Evolutionary conservation across 208 protist species (phyloP), one percentile per base, ranked within the genome.

Genomic region (Tetramitus jugosus): DNA sequence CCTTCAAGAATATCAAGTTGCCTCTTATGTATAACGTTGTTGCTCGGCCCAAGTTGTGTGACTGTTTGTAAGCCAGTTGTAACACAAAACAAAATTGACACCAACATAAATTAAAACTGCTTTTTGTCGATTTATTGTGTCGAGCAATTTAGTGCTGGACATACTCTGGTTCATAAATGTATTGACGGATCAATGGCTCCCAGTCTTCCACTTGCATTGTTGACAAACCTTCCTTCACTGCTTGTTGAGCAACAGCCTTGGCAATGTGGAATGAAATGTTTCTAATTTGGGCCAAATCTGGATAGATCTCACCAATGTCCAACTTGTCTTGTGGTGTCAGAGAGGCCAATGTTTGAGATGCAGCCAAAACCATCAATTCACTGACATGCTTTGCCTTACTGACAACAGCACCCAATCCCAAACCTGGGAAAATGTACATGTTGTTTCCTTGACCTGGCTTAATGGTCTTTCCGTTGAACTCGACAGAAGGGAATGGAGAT

Each of bases 401-500:
- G 2, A 85, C 37, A 3, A 79, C 35, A 23, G 84, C 76, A 42
- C 92, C 96, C 31, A 98, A 89, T 56, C 92, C 96, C 33, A 98
- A 72, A 60, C 94, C 95, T 33, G 94, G 94, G 87, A 97, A 97
- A 67, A 97, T 89, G 82, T 94, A 94, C 61, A 71, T 42, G 39
- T 71, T 71, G 23, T 71, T 80, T 29, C 93, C 94, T 87, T 99
- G 96, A 60, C 91, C 90, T 33, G 93, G 91, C 39, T 80, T 72
- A 52, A 92, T 77, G 8, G 84, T 89, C 64, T 89, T 88, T 75
- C 91, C 94, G 60, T 96, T 85, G 46, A 92, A 81, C 13, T 83
- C 84, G n/a, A 93, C 91, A 39, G 88, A 83, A 6, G 87, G 86
- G 85, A 98, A 99, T 56, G 96, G 96, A 72, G 89, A 95, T 72